Evolutionary conservation across 1,284 basidiomycete genomes (phyloP).

Genomic region (Puccinia coronata): DNA sequence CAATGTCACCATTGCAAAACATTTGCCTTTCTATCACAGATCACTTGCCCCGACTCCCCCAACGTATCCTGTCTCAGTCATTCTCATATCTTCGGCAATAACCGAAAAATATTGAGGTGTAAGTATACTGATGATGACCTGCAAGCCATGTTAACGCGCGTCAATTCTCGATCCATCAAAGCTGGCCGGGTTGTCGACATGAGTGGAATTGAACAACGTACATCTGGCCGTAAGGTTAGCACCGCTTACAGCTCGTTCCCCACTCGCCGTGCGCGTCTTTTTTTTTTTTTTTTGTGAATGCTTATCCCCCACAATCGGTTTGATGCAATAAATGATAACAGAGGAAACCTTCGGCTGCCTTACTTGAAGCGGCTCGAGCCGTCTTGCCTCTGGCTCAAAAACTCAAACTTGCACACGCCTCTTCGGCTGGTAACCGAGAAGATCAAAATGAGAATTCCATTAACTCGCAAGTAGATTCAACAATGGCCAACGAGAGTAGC

Average conservation of each 20-base stretch:
- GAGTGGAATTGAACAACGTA: slow-evolving; percentile 45
- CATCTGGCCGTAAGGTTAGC: slow-evolving; percentile 46
- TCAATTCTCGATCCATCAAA: slow-evolving; percentile 48
- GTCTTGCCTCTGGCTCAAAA: slow-evolving; percentile 45
- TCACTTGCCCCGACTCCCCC: slow-evolving; percentile 57
- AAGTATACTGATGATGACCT: slow-evolving; percentile 81
- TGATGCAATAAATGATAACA: not conserved
- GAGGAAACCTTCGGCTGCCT: slow-evolving; percentile 47
- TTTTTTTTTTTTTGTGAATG: slow-evolving; percentile 11
- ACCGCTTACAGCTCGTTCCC: not conserved
- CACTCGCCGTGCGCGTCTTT: not conserved
- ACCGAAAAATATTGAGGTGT: slow-evolving; percentile 65
- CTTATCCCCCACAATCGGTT: not conserved
- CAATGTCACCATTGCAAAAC: slow-evolving; percentile 91
- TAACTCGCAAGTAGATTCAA: slow-evolving; percentile 1
- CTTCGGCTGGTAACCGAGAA: slow-evolving; percentile 13
- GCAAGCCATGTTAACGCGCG: slow-evolving; percentile 40
- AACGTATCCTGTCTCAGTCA: slow-evolving; percentile 77
- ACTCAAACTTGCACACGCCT: slow-evolving; percentile 42
- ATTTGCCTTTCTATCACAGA: slow-evolving; percentile 82
- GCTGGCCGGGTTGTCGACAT: slow-evolving; percentile 44
- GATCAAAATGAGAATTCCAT: slow-evolving; percentile 12
- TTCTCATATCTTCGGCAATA: slow-evolving; percentile 56
- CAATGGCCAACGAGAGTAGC: slow-evolving; percentile 32
- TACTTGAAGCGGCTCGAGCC: slow-evolving; percentile 46